Evolutionary conservation across 495 filamentous ascomycete genomes (phyloP).

Genomic region (Aspergillus leporis): DNA sequence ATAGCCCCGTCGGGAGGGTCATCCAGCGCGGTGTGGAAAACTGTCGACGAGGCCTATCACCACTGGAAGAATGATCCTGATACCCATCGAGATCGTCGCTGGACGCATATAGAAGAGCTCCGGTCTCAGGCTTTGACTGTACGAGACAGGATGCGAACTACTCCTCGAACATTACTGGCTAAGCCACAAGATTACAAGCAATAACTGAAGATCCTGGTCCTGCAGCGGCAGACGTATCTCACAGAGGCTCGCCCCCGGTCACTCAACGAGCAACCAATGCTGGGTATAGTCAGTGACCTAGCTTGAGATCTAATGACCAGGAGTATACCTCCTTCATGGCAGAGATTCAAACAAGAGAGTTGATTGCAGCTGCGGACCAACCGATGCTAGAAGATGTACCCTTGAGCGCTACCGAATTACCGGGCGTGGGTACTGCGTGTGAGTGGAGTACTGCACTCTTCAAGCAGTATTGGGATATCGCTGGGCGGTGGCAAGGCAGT

Average conservation of each 20-base stretch:
- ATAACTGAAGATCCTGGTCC: background rate
- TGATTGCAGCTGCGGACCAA: background rate
- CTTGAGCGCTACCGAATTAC: constrained; percentile 7
- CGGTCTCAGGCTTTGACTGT: constrained; percentile 13
- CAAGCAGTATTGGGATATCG: constrained; percentile 13
- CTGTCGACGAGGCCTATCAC: constrained; percentile 17
- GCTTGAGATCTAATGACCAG: background rate
- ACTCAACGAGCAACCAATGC: background rate
- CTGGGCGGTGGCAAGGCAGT: background rate
- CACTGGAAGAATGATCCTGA: constrained; percentile 18
- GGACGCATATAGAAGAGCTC: constrained; percentile 21
- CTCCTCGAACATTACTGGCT: background rate
- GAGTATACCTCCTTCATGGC: too few species aligned
- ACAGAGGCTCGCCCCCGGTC: background rate
- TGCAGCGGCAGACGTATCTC: background rate
- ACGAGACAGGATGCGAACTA: background rate
- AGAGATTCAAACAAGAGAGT: background rate
- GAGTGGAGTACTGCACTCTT: constrained; percentile 24
- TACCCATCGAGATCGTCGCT: constrained; percentile 9
- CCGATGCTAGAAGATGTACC: background rate
- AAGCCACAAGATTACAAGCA: background rate
- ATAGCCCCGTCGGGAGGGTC: constrained; percentile 21
- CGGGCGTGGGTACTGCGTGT: constrained; percentile 20
- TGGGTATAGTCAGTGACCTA: background rate
- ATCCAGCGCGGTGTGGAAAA: constrained; percentile 12